Evolutionary conservation across 768 basidiomycete genomes (phyloP), one percentile per base, ranked within the genome.

Genomic region (Chalciporus sphaerocephalus): DNA sequence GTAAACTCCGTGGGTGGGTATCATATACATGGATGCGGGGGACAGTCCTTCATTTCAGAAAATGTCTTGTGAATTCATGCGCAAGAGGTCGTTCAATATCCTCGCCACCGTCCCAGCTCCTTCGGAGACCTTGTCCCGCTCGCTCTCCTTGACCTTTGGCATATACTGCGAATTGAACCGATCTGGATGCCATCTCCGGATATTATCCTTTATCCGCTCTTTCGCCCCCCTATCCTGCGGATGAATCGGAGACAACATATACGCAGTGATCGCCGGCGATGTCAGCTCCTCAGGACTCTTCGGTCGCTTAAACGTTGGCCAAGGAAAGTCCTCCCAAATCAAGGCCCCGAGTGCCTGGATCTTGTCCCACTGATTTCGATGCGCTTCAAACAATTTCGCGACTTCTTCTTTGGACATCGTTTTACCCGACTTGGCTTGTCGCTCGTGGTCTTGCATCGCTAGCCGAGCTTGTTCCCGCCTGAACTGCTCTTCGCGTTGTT

Each of bases 181-280:
- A 65, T 91, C 88, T 4, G 88, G 87, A 64, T 91, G 87, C 87
- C 87, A 91, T 52, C 74, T 69, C 63, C 78, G 75, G 54, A 91
- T 74, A 43, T 81, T 79, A 49, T 89, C 87, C 69, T 81, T 86
- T 52, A 88, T 73, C 12, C 85, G 79, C 54, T 89, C 87, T 67
- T 85, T 86, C 40, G 71, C 55, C 38, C 69, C 68, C 63, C 75
- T 79, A 40, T 71, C 53, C 56, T 72, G 75, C 1, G 81, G 78
- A 50, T 79, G 75, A 46, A 76, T 61, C 10, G 76, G 69, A 13
- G 80, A 81, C 45, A 78, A 67, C 56, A 88, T 72, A 53, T 87
- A 88, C 24, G 79, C 76, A 35, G 70, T 69, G 54, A 89, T 75
- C 9, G 72, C 75, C 3, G 63, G 52, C 4, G 72, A 67, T 5